phyloP scores from a whole-genome alignment of 2,329 filamentous ascomycete genomes.

The Aspergillus brunneoviolaceus region DNA sequence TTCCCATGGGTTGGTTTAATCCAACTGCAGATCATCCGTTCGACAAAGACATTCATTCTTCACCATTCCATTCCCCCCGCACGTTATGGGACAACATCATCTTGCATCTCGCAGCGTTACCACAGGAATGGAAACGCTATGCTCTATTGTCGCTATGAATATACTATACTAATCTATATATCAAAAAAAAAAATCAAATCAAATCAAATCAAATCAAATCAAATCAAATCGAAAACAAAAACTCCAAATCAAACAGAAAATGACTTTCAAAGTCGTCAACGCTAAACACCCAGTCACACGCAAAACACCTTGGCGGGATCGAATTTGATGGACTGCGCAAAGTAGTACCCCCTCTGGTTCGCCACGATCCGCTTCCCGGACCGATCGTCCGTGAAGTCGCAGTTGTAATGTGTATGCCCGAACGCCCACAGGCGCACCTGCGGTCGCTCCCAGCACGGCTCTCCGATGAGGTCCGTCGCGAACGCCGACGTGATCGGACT shows the following conservation, averaged over 20 bases:
- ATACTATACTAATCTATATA: too few relatives aligned
- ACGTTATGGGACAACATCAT: too few relatives aligned
- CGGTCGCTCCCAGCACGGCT: conserved; percentile 41
- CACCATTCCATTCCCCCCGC: too few relatives aligned
- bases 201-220: too few relatives aligned
- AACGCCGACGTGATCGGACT: conserved; percentile 41
- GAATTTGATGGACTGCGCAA: conserved; percentile 38
- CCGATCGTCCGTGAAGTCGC: conserved; percentile 35
- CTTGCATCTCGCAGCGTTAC: too few relatives aligned
- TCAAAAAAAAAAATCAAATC: too few relatives aligned
- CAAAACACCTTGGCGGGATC: conserved; percentile 30
- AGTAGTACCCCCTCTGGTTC: conserved; percentile 47
- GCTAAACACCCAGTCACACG: conserved; percentile 9
- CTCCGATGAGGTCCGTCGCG: conserved; percentile 41
- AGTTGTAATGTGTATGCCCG: conserved; percentile 52
- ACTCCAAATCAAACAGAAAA: too few relatives aligned
- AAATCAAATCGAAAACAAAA: too few relatives aligned
- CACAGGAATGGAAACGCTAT: too few relatives aligned
- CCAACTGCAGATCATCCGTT: conserved; percentile 4
- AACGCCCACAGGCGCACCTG: conserved; percentile 49
- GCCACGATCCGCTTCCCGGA: conserved; percentile 37
- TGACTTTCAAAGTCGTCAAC: not conserved
- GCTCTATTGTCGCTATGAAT: too few relatives aligned
- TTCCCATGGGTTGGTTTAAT: not conserved
- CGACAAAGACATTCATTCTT: not conserved